These are phyloP conservation scores for Boletus subparvulus DNA, from an alignment of 768 basidiomycete species.

Conservation along the genomic window DNA sequence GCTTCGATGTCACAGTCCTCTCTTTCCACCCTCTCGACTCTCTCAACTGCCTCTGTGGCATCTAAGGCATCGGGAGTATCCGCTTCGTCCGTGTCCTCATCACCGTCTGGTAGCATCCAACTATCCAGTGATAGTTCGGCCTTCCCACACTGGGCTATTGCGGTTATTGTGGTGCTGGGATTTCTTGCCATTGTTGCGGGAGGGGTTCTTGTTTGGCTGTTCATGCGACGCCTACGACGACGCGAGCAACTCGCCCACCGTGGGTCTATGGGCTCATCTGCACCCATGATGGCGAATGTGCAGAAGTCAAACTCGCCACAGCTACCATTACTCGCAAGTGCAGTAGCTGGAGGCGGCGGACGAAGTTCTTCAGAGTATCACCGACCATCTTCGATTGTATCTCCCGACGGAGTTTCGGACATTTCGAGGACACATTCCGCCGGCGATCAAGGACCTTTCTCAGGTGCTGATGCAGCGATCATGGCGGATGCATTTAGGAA, in stretches of 20 bases:
- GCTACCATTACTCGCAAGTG: slow-evolving; percentile 47
- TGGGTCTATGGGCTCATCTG: slow-evolving; percentile 74
- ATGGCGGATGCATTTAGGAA: slow-evolving; percentile 92
- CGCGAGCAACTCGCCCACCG: slow-evolving; percentile 53
- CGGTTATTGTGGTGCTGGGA: slow-evolving; percentile 83
- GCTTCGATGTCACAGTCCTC: slow-evolving; percentile 50
- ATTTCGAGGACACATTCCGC: slow-evolving; percentile 60
- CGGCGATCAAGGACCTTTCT: slow-evolving; percentile 70
- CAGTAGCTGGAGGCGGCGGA: slow-evolving; percentile 32
- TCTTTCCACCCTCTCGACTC: slow-evolving; percentile 33
- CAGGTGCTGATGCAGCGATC: slow-evolving; percentile 84
- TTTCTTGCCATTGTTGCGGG: slow-evolving; percentile 76
- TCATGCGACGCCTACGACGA: slow-evolving; percentile 65
- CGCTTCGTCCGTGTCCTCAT: slow-evolving; percentile 20
- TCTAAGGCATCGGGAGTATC: slow-evolving; percentile 41
- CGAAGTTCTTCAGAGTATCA: slow-evolving; percentile 34
- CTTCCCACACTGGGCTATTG: slow-evolving; percentile 91
- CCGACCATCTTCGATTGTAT: slow-evolving; percentile 41
- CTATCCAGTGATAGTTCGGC: slow-evolving; percentile 30
- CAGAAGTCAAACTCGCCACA: slow-evolving; percentile 42
- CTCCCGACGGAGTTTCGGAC: slow-evolving; percentile 75
- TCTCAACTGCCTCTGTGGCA: slow-evolving; percentile 40
- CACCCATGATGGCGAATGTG: slow-evolving; percentile 78
- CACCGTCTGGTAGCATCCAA: slow-evolving; percentile 47
- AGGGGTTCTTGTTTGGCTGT: slow-evolving; percentile 67